These are phyloP conservation scores for Sungouiella blattae DNA, from an alignment of 805 yeast genomes.

Conservation along the genomic window DNA sequence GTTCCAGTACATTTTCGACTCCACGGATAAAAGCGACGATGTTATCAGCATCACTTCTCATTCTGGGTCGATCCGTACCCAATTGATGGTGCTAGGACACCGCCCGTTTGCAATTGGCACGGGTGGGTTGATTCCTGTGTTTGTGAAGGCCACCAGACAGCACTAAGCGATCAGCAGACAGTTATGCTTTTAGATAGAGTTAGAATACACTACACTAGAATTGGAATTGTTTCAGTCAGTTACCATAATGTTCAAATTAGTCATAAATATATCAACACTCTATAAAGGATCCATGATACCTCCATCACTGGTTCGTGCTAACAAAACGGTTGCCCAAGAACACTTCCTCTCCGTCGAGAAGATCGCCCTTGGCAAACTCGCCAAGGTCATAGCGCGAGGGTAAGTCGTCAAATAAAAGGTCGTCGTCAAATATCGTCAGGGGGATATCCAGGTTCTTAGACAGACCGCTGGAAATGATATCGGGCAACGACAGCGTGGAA, in stretches of 20 bases:
- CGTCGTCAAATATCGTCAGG: conserved; percentile 1
- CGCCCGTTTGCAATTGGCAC: conserved; percentile 47
- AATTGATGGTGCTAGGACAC: conserved; percentile 46
- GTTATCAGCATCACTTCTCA: conserved; percentile 46
- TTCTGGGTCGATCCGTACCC: conserved; percentile 48
- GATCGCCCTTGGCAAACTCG: too few species aligned
- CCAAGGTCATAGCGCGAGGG: neutral
- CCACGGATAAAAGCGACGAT: conserved; percentile 17
- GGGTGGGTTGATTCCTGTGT: conserved; percentile 56
- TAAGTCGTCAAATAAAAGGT: conserved; percentile 1
- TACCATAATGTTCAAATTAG: too few species aligned
- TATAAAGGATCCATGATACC: too few species aligned
- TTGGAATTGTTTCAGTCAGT: too few species aligned
- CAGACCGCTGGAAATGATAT: conserved; percentile 2
- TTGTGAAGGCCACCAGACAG: conserved; percentile 41
- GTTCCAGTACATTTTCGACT: conserved; percentile 34
- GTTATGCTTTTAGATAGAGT: too few species aligned
- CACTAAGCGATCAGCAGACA: too few species aligned
- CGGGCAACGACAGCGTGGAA: conserved; percentile 1
- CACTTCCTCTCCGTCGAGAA: too few species aligned
- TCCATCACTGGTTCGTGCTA: too few species aligned
- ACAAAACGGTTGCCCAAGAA: too few species aligned
- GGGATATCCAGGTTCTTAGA: neutral
- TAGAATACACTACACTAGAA: too few species aligned
- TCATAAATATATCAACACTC: too few species aligned